Base-by-base conservation (phyloP, 2,329 filamentous ascomycete species). In the Penicillium sp. region DNA sequence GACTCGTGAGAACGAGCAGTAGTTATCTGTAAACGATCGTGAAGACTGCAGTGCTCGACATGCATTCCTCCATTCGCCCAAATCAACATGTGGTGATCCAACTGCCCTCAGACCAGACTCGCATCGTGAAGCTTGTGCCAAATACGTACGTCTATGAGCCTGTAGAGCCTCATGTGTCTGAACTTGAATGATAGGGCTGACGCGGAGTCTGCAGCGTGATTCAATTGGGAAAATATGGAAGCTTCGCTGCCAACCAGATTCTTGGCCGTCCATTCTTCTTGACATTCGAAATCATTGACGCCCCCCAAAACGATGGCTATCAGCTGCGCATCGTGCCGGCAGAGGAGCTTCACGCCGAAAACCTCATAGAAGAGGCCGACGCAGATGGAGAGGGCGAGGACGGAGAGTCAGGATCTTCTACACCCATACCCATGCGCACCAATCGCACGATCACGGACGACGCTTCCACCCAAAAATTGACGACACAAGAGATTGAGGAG, bases 211-310 rank as follows among this genome's bases (percentile, higher is more conserved):
- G 6, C 57, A 96, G 90, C 36, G 88, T 82, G 39, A 86, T 97
- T 55, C 89, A 88, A 1, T 76, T 97, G 32, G 90, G 90, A 47
- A 97, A 96, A 80, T 95, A 93, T 66, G 93, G 93, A 55, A 82
- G 83, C 2, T 96, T 98, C 65, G 85, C 88, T 12, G 83, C 88
- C 45, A 96, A 97, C 65, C 80, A 93, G 29, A 82, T 98, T 39
- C 81, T 98, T 53, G 86, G 89, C n/a, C 84, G 93, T 6, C 93
- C 93, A 0, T 95, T 88, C 66, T 82, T 95, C 72, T 76, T 94
- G 51, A 97, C 90, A 1, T 98, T 89, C 71, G 91, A 97, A 67
- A 77, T 97, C 2, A 79, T 86, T 54, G 89, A 95, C 60, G 82
- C 80, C 61, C 70, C 76, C 4, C 78, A 78, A 51, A 82, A 86